These are phyloP conservation scores for Jasminum sambac DNA, from an alignment of 257 asterid genomes.

Conservation along the genomic window DNA sequence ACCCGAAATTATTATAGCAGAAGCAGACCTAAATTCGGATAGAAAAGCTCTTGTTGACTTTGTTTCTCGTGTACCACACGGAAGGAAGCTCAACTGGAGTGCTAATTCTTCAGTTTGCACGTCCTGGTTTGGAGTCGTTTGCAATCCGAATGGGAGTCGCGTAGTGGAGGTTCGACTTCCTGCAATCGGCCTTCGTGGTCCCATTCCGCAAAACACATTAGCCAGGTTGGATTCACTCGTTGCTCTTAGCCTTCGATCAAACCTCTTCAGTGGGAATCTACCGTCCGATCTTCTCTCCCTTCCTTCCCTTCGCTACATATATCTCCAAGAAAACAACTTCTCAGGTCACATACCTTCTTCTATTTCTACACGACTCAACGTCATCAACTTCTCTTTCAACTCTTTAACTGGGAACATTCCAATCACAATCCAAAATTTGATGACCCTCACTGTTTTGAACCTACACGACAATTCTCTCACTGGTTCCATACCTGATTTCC, in stretches of 20 bases:
- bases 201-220: constrained; percentile 63
- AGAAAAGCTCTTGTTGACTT: constrained; percentile 70
- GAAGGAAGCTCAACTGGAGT: constrained; percentile 55
- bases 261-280: constrained; percentile 51
- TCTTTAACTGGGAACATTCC: constrained; percentile 64
- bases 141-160: constrained; percentile 43
- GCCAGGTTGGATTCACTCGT: constrained; percentile 59
- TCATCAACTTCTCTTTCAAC: constrained; percentile 65
- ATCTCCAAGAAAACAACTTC: constrained; percentile 58
- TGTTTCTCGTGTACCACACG: constrained; percentile 52
- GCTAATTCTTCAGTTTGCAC: constrained; percentile 48
- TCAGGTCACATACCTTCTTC: constrained; percentile 57
- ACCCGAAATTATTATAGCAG: background rate
- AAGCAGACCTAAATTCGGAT: constrained; percentile 60
- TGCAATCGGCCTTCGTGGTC: constrained; percentile 58
- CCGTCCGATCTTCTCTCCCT: constrained; percentile 70
- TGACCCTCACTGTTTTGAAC: constrained; percentile 47
- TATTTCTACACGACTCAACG: constrained; percentile 49
- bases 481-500: constrained; percentile 60
- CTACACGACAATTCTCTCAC: constrained; percentile 67
- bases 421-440: constrained; percentile 38
- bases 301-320: constrained; percentile 56
- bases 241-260: constrained; percentile 68
- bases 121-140: constrained; percentile 65
- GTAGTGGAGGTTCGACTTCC: constrained; percentile 72